Conservation (phyloP, 2,329 filamentous ascomycete species). For the Aureobasidium mangrovei region DNA sequence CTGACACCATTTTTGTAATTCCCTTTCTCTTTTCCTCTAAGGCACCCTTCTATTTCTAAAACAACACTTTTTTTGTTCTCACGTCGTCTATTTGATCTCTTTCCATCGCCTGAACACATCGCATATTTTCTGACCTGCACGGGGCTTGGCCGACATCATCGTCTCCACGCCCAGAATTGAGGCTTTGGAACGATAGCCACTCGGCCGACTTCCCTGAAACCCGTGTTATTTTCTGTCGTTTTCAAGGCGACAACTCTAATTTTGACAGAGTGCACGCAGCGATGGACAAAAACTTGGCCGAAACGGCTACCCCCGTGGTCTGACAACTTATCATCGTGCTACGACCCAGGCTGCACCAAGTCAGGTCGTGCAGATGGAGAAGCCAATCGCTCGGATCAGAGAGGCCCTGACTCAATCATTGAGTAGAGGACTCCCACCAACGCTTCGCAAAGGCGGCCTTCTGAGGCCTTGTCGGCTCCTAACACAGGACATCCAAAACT, state of each 20-base stretch:
- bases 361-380: background rate
- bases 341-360: background rate
- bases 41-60: background rate
- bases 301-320: background rate
- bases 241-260: background rate
- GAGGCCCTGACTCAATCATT: background rate
- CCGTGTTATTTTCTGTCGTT: background rate
- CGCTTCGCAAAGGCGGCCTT: constrained; percentile 20
- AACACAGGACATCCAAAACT: constrained; percentile 24
- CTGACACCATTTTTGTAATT: background rate
- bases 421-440: background rate
- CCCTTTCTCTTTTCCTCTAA: background rate
- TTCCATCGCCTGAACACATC: background rate
- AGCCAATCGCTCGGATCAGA: background rate
- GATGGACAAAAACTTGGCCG: background rate
- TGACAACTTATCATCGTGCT: background rate
- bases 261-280: background rate
- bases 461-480: constrained; percentile 28
- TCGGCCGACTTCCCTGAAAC: background rate
- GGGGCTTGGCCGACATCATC: background rate
- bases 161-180: background rate
- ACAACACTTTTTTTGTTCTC: background rate
- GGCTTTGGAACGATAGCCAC: background rate
- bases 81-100: background rate
- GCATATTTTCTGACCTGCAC: background rate